Conservation (phyloP, 2,329 filamentous ascomycete species). For the Cercospora janseana region DNA sequence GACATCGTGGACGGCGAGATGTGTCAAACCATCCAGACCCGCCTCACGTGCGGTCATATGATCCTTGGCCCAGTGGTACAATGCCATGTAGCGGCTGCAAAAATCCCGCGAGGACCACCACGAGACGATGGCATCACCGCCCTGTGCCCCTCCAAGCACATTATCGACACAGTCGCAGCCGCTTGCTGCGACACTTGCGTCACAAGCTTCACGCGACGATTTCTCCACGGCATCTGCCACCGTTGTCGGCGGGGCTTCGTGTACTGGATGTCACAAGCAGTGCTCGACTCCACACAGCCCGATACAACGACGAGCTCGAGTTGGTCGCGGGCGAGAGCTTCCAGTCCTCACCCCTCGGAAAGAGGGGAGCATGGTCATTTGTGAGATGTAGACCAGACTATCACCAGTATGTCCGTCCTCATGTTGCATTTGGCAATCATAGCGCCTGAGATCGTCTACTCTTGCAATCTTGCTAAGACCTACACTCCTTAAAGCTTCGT, state of each 20-base stretch:
- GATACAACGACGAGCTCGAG: neutral
- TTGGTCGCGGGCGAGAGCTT: neutral
- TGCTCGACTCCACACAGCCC: constrained; percentile 14
- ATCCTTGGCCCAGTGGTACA: constrained; percentile 20
- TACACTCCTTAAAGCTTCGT: constrained; percentile 31
- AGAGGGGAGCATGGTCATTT: constrained; percentile 4
- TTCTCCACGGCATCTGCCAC: constrained; percentile 20
- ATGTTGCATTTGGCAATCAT: neutral
- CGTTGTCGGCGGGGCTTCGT: constrained; percentile 18
- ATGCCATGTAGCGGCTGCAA: constrained; percentile 15
- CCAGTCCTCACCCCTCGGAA: neutral
- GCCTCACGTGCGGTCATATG: constrained; percentile 25
- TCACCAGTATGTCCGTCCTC: neutral
- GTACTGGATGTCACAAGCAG: constrained; percentile 16
- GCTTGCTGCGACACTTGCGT: constrained; percentile 26
- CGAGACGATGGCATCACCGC: constrained; percentile 18
- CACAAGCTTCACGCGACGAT: constrained; percentile 14
- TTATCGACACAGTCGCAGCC: constrained; percentile 16
- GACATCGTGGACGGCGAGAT: constrained; percentile 15
- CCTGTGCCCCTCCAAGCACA: constrained; percentile 14
- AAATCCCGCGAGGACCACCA: constrained; percentile 8
- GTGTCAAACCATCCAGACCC: constrained; percentile 24
- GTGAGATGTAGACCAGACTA: neutral
- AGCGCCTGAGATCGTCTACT: neutral
- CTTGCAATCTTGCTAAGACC: too few species aligned